Conservation (phyloP, 2,329 filamentous ascomycete genomes). For the Chalaropsis thielavioides region DNA sequence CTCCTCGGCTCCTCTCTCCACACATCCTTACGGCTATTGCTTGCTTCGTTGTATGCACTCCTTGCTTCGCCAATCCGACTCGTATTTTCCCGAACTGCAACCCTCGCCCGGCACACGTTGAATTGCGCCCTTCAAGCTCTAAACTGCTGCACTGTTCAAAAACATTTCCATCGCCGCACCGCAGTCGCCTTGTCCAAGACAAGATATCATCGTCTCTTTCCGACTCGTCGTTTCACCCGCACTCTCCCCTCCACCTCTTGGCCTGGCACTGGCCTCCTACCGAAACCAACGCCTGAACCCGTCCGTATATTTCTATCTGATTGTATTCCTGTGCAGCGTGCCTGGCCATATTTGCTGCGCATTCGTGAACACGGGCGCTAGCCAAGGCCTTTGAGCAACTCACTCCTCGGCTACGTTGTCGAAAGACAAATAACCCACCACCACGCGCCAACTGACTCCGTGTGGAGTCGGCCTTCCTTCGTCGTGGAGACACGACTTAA, state of each 20-base stretch:
- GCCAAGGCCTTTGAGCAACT: not conserved
- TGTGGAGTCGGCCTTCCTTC: conserved; percentile 16
- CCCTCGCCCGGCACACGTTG: not conserved
- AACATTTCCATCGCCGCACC: no score
- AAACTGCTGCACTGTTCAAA: not conserved
- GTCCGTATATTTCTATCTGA: no score
- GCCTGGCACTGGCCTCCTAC: no score
- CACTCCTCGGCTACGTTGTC: not conserved
- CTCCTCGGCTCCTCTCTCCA: not conserved
- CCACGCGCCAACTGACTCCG: conserved; percentile 14
- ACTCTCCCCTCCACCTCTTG: no score
- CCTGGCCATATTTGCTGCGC: no score
- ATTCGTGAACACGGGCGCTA: not conserved
- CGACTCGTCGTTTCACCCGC: no score
- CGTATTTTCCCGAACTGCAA: not conserved
- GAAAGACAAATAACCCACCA: conserved; percentile 3
- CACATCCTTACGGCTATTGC: not conserved
- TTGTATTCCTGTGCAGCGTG: no score
- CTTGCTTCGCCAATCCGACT: not conserved
- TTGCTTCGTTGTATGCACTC: not conserved
- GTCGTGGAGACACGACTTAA: conserved; percentile 17
- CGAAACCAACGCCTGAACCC: no score
- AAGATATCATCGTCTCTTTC: no score
- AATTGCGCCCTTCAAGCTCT: not conserved
- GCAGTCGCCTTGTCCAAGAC: no score